Base-by-base conservation (phyloP, 2,329 filamentous ascomycete genomes). In the Talaromyces rugulosus region DNA sequence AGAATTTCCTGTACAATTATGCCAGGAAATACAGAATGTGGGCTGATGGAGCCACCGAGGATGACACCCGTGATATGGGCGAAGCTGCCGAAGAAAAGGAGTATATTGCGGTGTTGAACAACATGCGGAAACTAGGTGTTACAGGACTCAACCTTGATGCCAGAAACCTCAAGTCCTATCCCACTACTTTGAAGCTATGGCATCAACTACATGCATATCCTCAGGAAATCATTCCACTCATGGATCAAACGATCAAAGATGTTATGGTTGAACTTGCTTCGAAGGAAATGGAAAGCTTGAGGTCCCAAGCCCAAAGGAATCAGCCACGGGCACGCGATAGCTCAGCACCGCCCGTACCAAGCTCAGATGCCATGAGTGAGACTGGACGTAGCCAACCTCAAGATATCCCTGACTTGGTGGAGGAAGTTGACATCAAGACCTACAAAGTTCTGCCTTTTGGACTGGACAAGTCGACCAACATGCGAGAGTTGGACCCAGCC, bases 161-260 rank as follows among this genome's bases (percentile, higher is more conserved):
- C 59, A 87, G 87, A 61, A 96, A 99, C 69, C 82, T 99, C 63
- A 96, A 96, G 74, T 85, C 93, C 12, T 99, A 97, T 73, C 95
- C 96, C 3, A 88, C 92, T 0, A 98, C 95, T 0, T 83, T 89
- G 69, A 98, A 98, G 78, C 82, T 99, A 61, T 98, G 92, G 91
- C 91, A 98, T 74, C 96, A 99, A 76, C 82, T 96, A 62, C 91
- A 96, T 74, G 89, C 90, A 14, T 99, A 97, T 72, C 95, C 95
- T 0, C 92, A 95, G 71, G 95, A 99, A 82, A 93, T 99, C 59
- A 90, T 99, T 52, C 93, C 94, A 2, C 83, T 98, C 54, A 96
- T 99, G 89, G 96, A 99, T 83, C 91, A 96, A 75, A 88, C 88
- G 5, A 86, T 97, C 57, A 96, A 96, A 72, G 94, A 99, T 77